Conservation (phyloP, 768 basidiomycete species). For the Mrakia frigida region DNA sequence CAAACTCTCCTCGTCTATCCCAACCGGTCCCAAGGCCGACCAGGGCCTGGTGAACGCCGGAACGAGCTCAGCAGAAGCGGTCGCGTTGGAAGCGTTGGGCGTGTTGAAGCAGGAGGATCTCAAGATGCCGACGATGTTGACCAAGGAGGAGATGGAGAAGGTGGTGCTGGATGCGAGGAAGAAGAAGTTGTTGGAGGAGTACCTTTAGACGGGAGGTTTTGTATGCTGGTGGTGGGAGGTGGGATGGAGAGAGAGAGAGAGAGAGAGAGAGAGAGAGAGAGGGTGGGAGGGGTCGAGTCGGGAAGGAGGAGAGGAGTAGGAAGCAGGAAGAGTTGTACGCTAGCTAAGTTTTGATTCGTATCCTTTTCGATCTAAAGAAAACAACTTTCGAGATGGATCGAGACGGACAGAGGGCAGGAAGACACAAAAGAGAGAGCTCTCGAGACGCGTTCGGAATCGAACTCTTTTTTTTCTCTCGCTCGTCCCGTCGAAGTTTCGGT, state of each 20-base stretch:
- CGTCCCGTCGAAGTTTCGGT: too few species aligned
- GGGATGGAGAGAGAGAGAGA: too few species aligned
- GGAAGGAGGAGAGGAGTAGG: too few species aligned
- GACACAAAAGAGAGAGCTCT: too few species aligned
- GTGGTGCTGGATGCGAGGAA: slow-evolving; percentile 72
- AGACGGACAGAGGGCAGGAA: too few species aligned
- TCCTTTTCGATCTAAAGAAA: too few species aligned
- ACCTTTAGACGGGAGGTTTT: slow-evolving; percentile 47
- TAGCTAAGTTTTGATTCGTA: too few species aligned
- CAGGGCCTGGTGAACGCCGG: background rate
- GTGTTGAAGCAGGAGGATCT: slow-evolving; percentile 67
- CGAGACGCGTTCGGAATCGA: too few species aligned
- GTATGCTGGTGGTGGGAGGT: background rate
- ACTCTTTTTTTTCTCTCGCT: too few species aligned
- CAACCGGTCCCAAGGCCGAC: background rate
- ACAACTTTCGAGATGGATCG: too few species aligned
- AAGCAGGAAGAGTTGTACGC: too few species aligned
- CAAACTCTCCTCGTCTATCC: slow-evolving; percentile 5
- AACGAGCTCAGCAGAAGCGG: background rate
- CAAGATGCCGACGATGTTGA: slow-evolving; percentile 68
- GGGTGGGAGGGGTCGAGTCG: too few species aligned
- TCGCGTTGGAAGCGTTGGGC: slow-evolving; percentile 7
- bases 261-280: background rate
- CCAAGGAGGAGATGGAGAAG: slow-evolving; percentile 69
- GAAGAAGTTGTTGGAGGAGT: slow-evolving; percentile 74